A percentile compares a stretch with the other conserved stretches of the same genome.
Evolutionary conservation across 192 early-diverging fungal genomes (phyloP).

Genomic region (Coemansia asiatica): DNA sequence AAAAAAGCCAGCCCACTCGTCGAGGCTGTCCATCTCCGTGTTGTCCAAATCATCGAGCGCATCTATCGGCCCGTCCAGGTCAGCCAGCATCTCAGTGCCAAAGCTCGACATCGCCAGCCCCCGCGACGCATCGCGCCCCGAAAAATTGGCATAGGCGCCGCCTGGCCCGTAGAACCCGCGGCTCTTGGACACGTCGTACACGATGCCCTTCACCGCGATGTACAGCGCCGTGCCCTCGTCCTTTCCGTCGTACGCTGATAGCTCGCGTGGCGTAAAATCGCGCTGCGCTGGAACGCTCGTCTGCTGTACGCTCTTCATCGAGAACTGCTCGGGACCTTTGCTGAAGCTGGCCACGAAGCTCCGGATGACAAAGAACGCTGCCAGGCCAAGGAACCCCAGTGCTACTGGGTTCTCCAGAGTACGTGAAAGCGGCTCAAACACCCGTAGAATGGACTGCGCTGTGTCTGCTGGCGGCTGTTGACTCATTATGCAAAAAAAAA

Average conservation of each 20-base stretch:
- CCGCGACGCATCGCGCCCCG: conserved; percentile 93
- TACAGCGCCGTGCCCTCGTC: conserved; percentile 63
- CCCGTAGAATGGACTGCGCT: conserved; percentile 7
- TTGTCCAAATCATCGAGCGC: conserved; percentile 70
- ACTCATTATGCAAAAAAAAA: background rate
- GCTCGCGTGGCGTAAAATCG: conserved; percentile 77
- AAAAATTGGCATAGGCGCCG: conserved; percentile 95
- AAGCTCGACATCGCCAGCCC: conserved; percentile 89
- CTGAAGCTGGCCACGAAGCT: conserved; percentile 13
- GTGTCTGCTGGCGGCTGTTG: background rate
- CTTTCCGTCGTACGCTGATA: conserved; percentile 72
- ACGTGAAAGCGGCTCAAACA: conserved; percentile 19
- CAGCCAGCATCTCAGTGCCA: conserved; percentile 68
- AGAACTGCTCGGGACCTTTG: conserved; percentile 22
- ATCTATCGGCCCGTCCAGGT: conserved; percentile 75
- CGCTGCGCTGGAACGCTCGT: conserved; percentile 32
- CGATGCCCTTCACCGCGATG: conserved; percentile 79
- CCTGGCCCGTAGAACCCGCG: conserved; percentile 86
- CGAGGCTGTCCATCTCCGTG: conserved; percentile 71
- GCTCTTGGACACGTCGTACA: conserved; percentile 87
- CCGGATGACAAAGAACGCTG: conserved; percentile 35
- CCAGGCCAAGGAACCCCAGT: conserved; percentile 18
- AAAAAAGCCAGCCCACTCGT: conserved; percentile 83
- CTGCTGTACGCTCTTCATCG: conserved; percentile 31
- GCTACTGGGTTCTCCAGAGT: conserved; percentile 22